Evolutionary conservation across 768 basidiomycete genomes (phyloP).

Genomic region (Kondoa subrosea): DNA sequence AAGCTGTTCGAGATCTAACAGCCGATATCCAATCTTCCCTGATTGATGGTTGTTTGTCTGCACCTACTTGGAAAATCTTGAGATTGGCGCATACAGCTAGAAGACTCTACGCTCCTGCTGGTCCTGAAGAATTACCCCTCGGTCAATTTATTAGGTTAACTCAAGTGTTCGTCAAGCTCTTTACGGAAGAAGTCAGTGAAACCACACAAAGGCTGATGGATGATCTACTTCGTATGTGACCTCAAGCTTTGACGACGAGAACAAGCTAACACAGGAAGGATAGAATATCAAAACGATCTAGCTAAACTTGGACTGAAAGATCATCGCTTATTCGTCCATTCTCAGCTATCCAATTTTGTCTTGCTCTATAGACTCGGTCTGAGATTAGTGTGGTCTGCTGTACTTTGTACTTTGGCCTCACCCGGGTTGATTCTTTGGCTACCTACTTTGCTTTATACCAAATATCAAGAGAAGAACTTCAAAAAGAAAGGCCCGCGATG

Average conservation of each 20-base stretch:
- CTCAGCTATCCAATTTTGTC: slow-evolving; percentile 37
- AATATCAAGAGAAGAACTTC: slow-evolving; percentile 54
- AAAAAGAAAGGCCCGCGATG: slow-evolving; percentile 41
- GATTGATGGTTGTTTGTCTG: slow-evolving; percentile 59
- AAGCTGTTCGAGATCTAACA: slow-evolving; percentile 47
- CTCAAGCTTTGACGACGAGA: too few species aligned
- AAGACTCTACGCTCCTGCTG: slow-evolving; percentile 70
- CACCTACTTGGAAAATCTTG: slow-evolving; percentile 66
- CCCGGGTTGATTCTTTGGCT: slow-evolving; percentile 69
- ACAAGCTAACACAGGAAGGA: slow-evolving; percentile 10
- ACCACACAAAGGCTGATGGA: slow-evolving; percentile 24
- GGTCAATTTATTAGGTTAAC: slow-evolving; percentile 68
- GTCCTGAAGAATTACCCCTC: slow-evolving; percentile 58
- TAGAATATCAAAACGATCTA: slow-evolving; percentile 45
- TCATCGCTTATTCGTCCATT: slow-evolving; percentile 57
- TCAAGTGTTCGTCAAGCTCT: slow-evolving; percentile 56
- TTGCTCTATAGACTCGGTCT: slow-evolving; percentile 51
- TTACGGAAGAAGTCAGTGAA: slow-evolving; percentile 38
- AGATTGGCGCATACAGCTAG: slow-evolving; percentile 60
- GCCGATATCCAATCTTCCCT: slow-evolving; percentile 50
- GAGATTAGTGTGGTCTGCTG: slow-evolving; percentile 47
- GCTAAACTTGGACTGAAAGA: slow-evolving; percentile 58
- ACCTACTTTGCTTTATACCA: slow-evolving; percentile 56
- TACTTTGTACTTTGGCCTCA: slow-evolving; percentile 49
- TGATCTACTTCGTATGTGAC: slow-evolving; percentile 18